Base-by-base conservation (phyloP, 345 rosid genomes). In the Eucalyptus viminalis region DNA sequence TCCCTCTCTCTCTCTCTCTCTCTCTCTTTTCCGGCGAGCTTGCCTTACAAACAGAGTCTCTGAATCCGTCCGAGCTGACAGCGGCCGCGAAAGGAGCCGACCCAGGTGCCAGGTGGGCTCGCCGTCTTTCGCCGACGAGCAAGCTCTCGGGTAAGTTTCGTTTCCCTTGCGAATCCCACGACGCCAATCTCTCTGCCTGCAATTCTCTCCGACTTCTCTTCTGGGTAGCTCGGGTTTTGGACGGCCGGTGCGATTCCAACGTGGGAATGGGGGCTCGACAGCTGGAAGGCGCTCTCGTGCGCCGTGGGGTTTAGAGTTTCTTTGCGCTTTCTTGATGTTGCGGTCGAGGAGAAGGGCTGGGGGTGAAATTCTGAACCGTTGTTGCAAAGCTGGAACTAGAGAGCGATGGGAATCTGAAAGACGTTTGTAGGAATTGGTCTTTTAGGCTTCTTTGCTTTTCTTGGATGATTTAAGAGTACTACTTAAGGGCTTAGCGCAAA, bases 221-320 rank as follows among this genome's bases (percentile, higher is more conserved):
- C 45, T 0, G 11, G 80, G 80, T 31, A 67, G 43, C 1, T 31
- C 37, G 10, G 40, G 14, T 0, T n/a, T 62, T 62, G 6, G 6
- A n/a, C 34, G 80, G 40, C 21, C 34, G 21, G 9, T 15, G 9
- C 40, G 80, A 67, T 67, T n/a, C 17, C 19, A 13, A 69, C 80
- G 37, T 31, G 1, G 11, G 43, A 5, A 5, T 5, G 56, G 24
- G 80, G 7, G 24, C 80, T 69, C 22, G 12, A 67, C 1, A 17
- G 80, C 43, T 3, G 0, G 44, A 37, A 0, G 22, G 31, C 80
- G 13, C 44, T 10, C 31, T 37, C 25, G 80, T 17, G 44, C 0
- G 80, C 7, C 44, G 80, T 9, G 44, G 25, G 12, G 0, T 69
- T 69, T 1, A 17, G 80, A 37, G 81, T 37, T 21, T 37, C 45